Conservation (phyloP, 441 rosid genomes). For the Daphne laureola region DNA sequence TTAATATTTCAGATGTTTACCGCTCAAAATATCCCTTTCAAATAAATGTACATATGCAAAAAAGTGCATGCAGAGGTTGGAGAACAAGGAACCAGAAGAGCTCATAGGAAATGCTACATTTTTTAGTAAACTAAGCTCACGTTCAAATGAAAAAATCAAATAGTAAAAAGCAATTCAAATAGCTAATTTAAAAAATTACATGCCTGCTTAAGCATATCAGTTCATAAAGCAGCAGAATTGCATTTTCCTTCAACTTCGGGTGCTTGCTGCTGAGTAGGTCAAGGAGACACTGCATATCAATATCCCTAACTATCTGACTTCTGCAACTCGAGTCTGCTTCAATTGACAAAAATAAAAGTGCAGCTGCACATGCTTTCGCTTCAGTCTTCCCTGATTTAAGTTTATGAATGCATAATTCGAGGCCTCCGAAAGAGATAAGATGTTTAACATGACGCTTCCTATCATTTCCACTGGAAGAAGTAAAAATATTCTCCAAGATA, state of each 20-base stretch:
- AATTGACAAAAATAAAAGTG: slow-evolving; percentile 34
- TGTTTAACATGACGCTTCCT: slow-evolving; percentile 33
- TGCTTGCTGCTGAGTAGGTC: slow-evolving; percentile 41
- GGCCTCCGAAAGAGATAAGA: slow-evolving; percentile 41
- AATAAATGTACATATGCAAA: no score
- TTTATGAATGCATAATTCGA: slow-evolving; percentile 37
- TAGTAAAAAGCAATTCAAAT: not conserved
- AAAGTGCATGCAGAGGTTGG: no score
- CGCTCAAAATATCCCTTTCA: no score
- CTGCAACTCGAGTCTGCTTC: slow-evolving; percentile 49
- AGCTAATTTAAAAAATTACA: slow-evolving; percentile 4
- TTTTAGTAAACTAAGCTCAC: not conserved
- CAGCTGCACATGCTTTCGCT: slow-evolving; percentile 29
- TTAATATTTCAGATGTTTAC: no score
- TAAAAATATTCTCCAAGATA: slow-evolving; percentile 39
- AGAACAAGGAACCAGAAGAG: no score
- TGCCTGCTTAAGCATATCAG: slow-evolving; percentile 51
- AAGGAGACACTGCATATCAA: slow-evolving; percentile 30
- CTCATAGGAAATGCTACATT: not conserved
- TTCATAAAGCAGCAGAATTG: slow-evolving; percentile 34
- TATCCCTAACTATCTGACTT: slow-evolving; percentile 27
- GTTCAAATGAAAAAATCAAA: no score
- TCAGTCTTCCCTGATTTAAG: slow-evolving; percentile 28
- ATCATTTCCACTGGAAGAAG: slow-evolving; percentile 27
- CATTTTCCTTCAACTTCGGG: slow-evolving; percentile 28